Evolutionary conservation across 2,329 filamentous ascomycete species (phyloP), one percentile per base, ranked within the genome.

Genomic region (Rhytidhysteron rufulum): DNA sequence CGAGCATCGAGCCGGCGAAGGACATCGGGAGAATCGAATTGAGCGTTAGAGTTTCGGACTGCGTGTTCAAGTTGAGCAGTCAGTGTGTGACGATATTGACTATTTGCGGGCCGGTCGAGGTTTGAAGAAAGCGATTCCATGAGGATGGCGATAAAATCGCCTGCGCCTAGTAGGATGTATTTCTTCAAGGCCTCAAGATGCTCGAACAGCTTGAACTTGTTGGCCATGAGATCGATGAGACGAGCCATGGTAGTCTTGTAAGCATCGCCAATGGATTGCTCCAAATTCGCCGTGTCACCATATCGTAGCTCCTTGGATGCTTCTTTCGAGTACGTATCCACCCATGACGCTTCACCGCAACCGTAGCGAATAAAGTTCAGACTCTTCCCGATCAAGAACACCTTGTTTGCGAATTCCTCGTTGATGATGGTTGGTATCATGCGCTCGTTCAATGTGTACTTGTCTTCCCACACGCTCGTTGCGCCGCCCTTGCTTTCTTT

Each of bases 161-260:
- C 93, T 56, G 96, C 90, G 1, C 93, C 93, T 1, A 98, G 79
- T 0, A 98, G 75, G 38, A 98, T 84, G 60, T 97, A 98, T 58
- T 89, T 88, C 67, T 97, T 98, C 34, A 98, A 74, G 0, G 91
- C 93, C 45, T 84, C 81, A 1, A 98, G 75, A 62, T 98, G 94
- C 40, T 94, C 86, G 57, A 96, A 95, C 0, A 98, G 74, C 50
- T 91, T 88, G 68, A 98, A 98, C 57, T 96, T 97, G 52, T 84
- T 83, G 38, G 85, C 86, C 91, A 98, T 96, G 40, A 98, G 78
- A 58, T 90, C 78, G 55, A 95, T 94, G 20, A 97, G 75, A 11
- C 91, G 85, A 41, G 88, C 88, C 91, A 98, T 98, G 5, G 94
- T 97, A 0, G 88, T 93, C 66, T 95, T 95, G 71, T 98, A 95